Evolutionary conservation across 1,284 basidiomycete genomes (phyloP).

Genomic region (Thelephora terrestris): DNA sequence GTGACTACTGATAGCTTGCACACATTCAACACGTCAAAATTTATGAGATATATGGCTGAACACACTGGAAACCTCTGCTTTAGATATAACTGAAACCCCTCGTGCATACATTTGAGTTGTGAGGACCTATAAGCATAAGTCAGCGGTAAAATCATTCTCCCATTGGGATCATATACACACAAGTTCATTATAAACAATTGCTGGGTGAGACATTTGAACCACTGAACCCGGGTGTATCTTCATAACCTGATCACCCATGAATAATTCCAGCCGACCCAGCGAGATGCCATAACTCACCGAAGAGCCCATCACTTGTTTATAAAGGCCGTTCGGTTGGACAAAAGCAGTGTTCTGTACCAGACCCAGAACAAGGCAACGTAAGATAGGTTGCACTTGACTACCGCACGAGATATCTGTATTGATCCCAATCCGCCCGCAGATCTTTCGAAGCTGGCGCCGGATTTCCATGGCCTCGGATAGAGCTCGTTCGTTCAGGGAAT

Average conservation of each 20-base stretch:
- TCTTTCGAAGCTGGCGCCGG: conserved; percentile 65
- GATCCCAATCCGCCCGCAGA: conserved; percentile 53
- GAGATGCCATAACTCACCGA: conserved; percentile 40
- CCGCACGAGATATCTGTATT: conserved; percentile 50
- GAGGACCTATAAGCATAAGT: conserved; percentile 45
- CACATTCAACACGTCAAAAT: too few species aligned
- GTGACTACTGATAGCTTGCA: too few species aligned
- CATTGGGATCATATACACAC: conserved; percentile 36
- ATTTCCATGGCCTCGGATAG: conserved; percentile 81
- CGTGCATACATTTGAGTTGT: conserved; percentile 84
- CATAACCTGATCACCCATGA: conserved; percentile 40
- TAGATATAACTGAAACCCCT: conserved; percentile 73
- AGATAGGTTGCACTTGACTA: conserved; percentile 49
- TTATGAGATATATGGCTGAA: too few species aligned
- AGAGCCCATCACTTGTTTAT: conserved; percentile 74
- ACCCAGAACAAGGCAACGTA: conserved; percentile 63
- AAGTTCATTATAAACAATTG: conserved; percentile 86
- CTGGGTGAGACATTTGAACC: conserved; percentile 71
- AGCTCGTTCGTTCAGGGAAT: conserved; percentile 81
- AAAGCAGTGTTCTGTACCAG: conserved; percentile 78
- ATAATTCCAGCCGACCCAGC: background rate
- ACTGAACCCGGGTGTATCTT: conserved; percentile 86
- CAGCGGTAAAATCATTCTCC: conserved; percentile 5
- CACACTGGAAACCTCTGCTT: conserved; percentile 18
- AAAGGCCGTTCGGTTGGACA: conserved; percentile 73